These are phyloP conservation scores for Biscogniauxia sp. DNA, from an alignment of 2,329 filamentous ascomycete genomes.

Conservation along the genomic window DNA sequence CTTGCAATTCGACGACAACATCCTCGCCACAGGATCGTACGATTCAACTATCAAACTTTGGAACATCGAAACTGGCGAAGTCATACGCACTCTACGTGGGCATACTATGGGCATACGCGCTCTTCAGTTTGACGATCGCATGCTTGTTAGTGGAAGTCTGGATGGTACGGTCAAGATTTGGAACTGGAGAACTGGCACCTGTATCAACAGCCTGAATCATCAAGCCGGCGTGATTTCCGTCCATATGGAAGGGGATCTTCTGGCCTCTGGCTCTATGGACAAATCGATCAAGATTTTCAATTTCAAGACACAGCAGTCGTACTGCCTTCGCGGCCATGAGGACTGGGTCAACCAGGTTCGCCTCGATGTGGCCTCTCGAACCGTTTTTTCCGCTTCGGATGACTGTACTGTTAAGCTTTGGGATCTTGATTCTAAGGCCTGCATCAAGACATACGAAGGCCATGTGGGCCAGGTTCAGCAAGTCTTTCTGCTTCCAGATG, in stretches of 20 bases:
- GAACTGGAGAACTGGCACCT: conserved; percentile 93
- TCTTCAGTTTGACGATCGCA: conserved; percentile 88
- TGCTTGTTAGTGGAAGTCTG: conserved; percentile 85
- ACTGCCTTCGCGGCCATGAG: conserved; percentile 75
- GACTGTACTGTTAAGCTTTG: conserved; percentile 89
- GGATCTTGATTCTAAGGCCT: conserved; percentile 82
- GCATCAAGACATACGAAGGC: conserved; percentile 75
- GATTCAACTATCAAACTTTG: conserved; percentile 95
- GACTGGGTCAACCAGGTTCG: conserved; percentile 98
- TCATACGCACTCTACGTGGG: conserved; percentile 78
- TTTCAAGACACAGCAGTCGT: conserved; percentile 79
- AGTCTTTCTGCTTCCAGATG: conserved; percentile 76
- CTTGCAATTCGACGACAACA: conserved; percentile 75
- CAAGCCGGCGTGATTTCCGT: conserved; percentile 80
- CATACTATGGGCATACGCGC: conserved; percentile 83
- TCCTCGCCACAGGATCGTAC: conserved; percentile 91
- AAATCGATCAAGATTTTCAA: conserved; percentile 91
- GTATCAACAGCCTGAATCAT: conserved; percentile 78
- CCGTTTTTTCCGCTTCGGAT: conserved; percentile 89
- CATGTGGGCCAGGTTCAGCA: conserved; percentile 97
- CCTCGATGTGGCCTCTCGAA: conserved; percentile 77
- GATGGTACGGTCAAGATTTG: conserved; percentile 88
- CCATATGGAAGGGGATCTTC: conserved; percentile 79
- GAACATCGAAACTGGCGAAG: conserved; percentile 85
- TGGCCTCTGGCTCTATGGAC: conserved; percentile 89